Conservation (phyloP, 2,329 filamentous ascomycete genomes). For the Graphiopsis chlorocephala region DNA sequence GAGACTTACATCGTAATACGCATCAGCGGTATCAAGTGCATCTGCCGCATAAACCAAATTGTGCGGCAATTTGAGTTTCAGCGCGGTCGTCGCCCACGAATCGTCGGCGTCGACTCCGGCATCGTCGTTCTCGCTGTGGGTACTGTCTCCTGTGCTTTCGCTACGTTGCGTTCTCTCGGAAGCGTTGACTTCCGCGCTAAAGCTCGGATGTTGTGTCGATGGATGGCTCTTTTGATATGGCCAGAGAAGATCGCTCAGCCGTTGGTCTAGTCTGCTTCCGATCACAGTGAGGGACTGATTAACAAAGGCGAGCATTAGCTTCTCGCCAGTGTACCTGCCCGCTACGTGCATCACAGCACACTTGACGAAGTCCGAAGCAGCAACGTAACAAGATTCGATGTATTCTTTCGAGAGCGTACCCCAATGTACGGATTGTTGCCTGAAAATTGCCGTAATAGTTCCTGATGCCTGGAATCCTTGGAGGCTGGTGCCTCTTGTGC, state of each 20-base stretch:
- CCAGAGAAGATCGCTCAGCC: conserved; percentile 3
- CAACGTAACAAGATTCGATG: neutral
- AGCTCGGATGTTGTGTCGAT: neutral
- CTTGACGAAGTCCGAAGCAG: neutral
- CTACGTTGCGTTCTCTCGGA: neutral
- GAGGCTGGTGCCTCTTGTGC: neutral
- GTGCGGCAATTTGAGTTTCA: neutral
- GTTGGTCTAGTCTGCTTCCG: neutral
- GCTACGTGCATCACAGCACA: neutral
- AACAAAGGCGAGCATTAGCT: neutral
- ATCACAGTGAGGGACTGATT: neutral
- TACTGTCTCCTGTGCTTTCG: neutral
- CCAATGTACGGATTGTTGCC: neutral
- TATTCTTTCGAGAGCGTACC: neutral
- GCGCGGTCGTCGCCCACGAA: neutral
- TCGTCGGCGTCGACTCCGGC: neutral
- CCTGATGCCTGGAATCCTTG: neutral
- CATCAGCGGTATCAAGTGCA: neutral
- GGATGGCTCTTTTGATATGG: neutral
- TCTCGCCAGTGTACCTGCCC: neutral
- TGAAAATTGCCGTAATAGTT: neutral
- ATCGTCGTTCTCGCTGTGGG: neutral
- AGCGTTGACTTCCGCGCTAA: neutral
- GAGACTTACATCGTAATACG: neutral
- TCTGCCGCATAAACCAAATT: neutral